Evolutionary conservation across 441 rosid genomes (phyloP).

Genomic region (Arabidopsis hybrid): DNA sequence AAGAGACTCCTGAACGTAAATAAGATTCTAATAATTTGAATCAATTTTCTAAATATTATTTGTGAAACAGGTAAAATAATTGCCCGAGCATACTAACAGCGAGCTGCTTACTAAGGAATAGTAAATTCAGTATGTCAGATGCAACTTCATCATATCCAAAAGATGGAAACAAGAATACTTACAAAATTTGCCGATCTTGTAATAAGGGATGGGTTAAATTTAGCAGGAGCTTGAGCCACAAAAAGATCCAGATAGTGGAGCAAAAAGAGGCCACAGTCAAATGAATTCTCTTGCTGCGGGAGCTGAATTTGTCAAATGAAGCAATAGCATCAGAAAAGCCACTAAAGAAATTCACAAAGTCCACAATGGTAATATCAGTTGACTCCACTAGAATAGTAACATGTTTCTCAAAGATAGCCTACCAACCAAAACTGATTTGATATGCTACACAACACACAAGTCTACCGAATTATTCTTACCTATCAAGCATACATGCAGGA

Average conservation of each 20-base stretch:
- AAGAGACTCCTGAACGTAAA: background rate
- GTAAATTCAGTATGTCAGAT: slow-evolving; percentile 9
- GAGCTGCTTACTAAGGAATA: background rate
- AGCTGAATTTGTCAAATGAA: slow-evolving; percentile 54
- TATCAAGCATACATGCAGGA: slow-evolving; percentile 17
- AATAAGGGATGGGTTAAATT: slow-evolving; percentile 62
- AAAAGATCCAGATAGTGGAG: slow-evolving; percentile 81
- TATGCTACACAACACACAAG: slow-evolving; percentile 12
- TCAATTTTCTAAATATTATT: background rate
- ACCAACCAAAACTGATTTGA: slow-evolving; percentile 7
- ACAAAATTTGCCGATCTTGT: slow-evolving; percentile 56
- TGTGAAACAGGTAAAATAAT: background rate
- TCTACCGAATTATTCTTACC: slow-evolving; percentile 4
- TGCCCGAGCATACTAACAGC: background rate
- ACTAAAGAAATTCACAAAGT: slow-evolving; percentile 12
- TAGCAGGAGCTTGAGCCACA: slow-evolving; percentile 64
- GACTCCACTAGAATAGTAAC: slow-evolving; percentile 6
- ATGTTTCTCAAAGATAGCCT: slow-evolving; percentile 8
- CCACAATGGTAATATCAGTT: background rate
- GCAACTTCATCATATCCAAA: slow-evolving; percentile 27
- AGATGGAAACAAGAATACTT: slow-evolving; percentile 44
- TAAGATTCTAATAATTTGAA: background rate
- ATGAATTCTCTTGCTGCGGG: slow-evolving; percentile 86
- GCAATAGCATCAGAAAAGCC: slow-evolving; percentile 27
- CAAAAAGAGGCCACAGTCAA: slow-evolving; percentile 87